Base-by-base conservation (phyloP, 179 eudicot genomes). In the Kewa caespitosa region DNA sequence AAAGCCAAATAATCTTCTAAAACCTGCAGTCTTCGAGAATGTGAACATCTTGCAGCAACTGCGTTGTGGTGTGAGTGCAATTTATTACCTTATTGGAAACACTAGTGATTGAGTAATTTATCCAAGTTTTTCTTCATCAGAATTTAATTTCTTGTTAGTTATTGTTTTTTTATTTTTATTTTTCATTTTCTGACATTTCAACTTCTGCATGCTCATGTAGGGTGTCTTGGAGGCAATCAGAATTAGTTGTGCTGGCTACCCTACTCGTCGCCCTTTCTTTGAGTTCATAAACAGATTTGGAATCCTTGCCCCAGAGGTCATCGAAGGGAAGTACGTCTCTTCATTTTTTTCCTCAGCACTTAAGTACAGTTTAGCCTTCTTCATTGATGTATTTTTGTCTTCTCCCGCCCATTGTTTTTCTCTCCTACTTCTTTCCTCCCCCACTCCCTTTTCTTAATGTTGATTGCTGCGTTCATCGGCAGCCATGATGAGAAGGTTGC, bases 201-300 rank as follows among this genome's bases (percentile, higher is more conserved):
- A 25, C n/a, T 39, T 69, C 48, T 74, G 28, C 33, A 36, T 78
- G 66, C 74, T 72, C 22, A 38, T 83, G 17, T 74, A 95, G 99
- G 99, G 99, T 82, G 99, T 95, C 74, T 60, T 95, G 82, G 99
- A 95, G 84, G 99, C 99, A 71, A 92, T 95, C 77, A 85, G 99
- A 84, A 95, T 95, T 42, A 95, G 99, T 74, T 93, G 97, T 87
- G 99, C 99, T 69, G 99, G 99, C 41, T 93, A 85, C 82, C 99
- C 99, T 76, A 95, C 99, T 80, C 99, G 99, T 61, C 97, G 97
- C 75, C 88, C 92, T 72, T 95, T 93, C 85, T 95, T 87, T 82
- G 99, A 93, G 84, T 95, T 95, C 77, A 70, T 94, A 69, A 87
- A 93, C 74, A 85, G 99, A 91, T 95, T 95, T 83, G 99, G 97